These are phyloP conservation scores for Dipodascus geniculatus DNA, from an alignment of 805 yeast genomes.

Conservation along the genomic window DNA sequence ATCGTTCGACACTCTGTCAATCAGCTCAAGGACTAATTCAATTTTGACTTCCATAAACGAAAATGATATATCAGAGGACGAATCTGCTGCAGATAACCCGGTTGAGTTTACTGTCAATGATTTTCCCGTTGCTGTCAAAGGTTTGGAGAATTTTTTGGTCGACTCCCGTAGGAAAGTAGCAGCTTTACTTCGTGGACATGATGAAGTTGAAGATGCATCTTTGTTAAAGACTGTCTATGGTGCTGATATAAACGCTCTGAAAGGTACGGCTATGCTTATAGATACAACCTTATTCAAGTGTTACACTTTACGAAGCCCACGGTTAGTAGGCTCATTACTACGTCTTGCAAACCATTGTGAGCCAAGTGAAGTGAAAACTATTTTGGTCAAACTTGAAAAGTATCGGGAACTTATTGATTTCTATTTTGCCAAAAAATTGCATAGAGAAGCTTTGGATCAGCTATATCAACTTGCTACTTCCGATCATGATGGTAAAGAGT, in stretches of 20 bases:
- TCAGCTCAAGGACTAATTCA: background rate
- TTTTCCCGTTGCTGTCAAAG: constrained; percentile 16
- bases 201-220: constrained; percentile 8
- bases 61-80: background rate
- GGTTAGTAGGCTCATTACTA: constrained; percentile 71
- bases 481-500: constrained; percentile 16
- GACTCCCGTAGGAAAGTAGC: constrained; percentile 38
- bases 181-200: constrained; percentile 15
- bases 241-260: constrained; percentile 5
- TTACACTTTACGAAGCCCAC: constrained; percentile 55
- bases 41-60: background rate
- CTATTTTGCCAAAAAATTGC: constrained; percentile 50
- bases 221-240: constrained; percentile 3
- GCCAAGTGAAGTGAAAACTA: constrained; percentile 43
- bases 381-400: constrained; percentile 35
- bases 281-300: constrained; percentile 74
- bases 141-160: constrained; percentile 34
- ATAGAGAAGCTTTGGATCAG: constrained; percentile 54
- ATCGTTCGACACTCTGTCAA: background rate
- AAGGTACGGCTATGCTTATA: constrained; percentile 32
- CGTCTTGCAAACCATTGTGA: constrained; percentile 69
- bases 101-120: background rate
- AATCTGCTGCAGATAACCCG: background rate
- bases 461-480: constrained; percentile 30
- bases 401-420: constrained; percentile 68